Evolutionary conservation across 805 yeast genomes (phyloP), one percentile per base, ranked within the genome.

Genomic region (Myxozyma lipomycoides): DNA sequence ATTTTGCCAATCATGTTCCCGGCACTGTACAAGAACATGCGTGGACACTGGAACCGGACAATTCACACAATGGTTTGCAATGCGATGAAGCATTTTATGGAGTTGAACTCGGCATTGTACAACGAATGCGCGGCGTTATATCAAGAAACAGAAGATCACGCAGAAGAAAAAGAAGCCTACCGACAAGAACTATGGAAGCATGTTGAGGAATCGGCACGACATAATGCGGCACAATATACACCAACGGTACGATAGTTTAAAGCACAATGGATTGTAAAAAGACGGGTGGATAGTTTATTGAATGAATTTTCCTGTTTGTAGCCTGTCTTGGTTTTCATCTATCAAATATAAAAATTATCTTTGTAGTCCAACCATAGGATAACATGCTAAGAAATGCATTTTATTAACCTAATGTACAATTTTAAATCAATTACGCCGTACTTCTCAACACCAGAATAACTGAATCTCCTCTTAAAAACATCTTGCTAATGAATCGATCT

Each of bases 391-490:
- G 6, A 10, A 35, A 35, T 10, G 38, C 19, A 35, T 17, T 35
- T 12, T 6, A 17, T 35, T n/a, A 17, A 35, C 9, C 12, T 12
- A 35, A 15, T 12, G 6, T 35, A 35, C 38, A 12, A 35, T 35
- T 6, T 35, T 35, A 35, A 35, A 9, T 21, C n/a, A 10, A 35
- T 38, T 46, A 61, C 30, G 48, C 61, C n/a, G 60, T 55, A 35
- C 65, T 58, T 34, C 79, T 82, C 59, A 86, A 73, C 5, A 93
- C 81, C 28, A 93, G 82, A 49, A 93, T 86, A 19, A 93, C 95
- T 0, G 96, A 86, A 68, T 93, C 99, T 1, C 99, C 99, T 69
- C 99, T 77, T 36, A 93, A 72, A 64, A 93, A 93, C 78, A 93
- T 74, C 69, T 93, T 93, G 52, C 89, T 79, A 2, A 91, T 81